These are phyloP conservation scores for Torulaspora maleeae DNA, from an alignment of 805 yeast species.

Conservation along the genomic window DNA sequence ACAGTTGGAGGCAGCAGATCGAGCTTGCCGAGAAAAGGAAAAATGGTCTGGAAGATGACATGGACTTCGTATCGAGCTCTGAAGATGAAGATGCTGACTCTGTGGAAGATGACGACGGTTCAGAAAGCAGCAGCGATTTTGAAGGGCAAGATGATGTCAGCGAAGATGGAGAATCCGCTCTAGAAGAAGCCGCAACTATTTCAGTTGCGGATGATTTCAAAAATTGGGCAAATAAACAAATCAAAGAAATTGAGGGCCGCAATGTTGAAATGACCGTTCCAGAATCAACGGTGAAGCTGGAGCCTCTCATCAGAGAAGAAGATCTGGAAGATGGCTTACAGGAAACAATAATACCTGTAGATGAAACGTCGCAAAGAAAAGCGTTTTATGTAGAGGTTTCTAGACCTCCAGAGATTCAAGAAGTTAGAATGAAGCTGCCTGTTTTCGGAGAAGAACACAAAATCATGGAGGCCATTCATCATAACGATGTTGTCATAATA, in stretches of 20 bases:
- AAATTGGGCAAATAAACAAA: constrained; percentile 80
- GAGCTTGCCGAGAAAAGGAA: constrained; percentile 45
- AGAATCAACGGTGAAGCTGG: constrained; percentile 40
- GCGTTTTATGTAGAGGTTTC: constrained; percentile 64
- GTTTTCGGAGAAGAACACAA: constrained; percentile 86
- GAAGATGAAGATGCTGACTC: constrained; percentile 23
- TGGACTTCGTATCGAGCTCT: constrained; percentile 47
- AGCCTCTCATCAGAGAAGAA: constrained; percentile 57
- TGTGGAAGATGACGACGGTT: constrained; percentile 19
- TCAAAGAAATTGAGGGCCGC: constrained; percentile 59
- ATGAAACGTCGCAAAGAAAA: constrained; percentile 47
- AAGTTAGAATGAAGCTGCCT: constrained; percentile 68
- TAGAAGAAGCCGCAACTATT: constrained; percentile 23
- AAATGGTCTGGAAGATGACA: constrained; percentile 51
- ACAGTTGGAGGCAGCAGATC: constrained; percentile 67
- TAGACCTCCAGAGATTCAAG: constrained; percentile 63
- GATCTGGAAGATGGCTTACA: constrained; percentile 69
- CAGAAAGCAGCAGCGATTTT: constrained; percentile 13
- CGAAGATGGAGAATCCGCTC: constrained; percentile 14
- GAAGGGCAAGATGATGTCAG: constrained; percentile 12
- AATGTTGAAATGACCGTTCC: constrained; percentile 46
- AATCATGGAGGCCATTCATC: constrained; percentile 93
- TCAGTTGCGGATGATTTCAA: constrained; percentile 62
- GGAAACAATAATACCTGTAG: constrained; percentile 57
- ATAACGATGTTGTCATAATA: constrained; percentile 81